A percentile compares a stretch with the other conserved stretches of the same genome.
These are phyloP conservation scores for Auricularia cornea DNA, from an alignment of 768 basidiomycete species.

Conservation along the genomic window DNA sequence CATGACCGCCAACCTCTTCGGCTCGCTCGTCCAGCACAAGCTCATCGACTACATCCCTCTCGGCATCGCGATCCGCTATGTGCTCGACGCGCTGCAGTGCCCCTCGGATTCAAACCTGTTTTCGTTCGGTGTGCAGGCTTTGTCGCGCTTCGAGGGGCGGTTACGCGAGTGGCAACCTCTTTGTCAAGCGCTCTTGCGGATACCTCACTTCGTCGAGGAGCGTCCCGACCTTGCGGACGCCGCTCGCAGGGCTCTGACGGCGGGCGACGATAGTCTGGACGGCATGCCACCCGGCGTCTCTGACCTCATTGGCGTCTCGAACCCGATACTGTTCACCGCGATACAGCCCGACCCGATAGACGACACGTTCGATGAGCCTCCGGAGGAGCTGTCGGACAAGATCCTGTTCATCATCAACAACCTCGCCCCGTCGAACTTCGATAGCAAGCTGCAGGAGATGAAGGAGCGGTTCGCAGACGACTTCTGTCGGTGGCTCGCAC, in stretches of 20 bases:
- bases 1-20: constrained; percentile 95
- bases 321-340: constrained; percentile 53
- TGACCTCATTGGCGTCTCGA: constrained; percentile 12
- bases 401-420: constrained; percentile 99
- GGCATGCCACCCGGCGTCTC: constrained; percentile 26
- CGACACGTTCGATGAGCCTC: constrained; percentile 55
- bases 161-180: constrained; percentile 88
- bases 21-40: constrained; percentile 88
- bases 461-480: constrained; percentile 71
- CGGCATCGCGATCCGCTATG: constrained; percentile 93
- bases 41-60: constrained; percentile 91
- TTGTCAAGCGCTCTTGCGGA: constrained; percentile 79
- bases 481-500: constrained; percentile 92
- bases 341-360: constrained; percentile 65
- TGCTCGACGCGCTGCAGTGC: constrained; percentile 87
- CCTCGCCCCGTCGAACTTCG: constrained; percentile 89
- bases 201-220: constrained; percentile 78
- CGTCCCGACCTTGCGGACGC: constrained; percentile 71
- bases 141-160: constrained; percentile 78
- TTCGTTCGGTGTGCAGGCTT: constrained; percentile 89
- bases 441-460: constrained; percentile 81
- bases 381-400: constrained; percentile 83
- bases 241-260: constrained; percentile 59
- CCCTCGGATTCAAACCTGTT: constrained; percentile 89
- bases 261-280: constrained; percentile 33